Percentiles rank a stretch among this genome's conserved stretches.
phyloP scores from a whole-genome alignment of 306 rosid genomes.

The Hippophae rhamnoides region DNA sequence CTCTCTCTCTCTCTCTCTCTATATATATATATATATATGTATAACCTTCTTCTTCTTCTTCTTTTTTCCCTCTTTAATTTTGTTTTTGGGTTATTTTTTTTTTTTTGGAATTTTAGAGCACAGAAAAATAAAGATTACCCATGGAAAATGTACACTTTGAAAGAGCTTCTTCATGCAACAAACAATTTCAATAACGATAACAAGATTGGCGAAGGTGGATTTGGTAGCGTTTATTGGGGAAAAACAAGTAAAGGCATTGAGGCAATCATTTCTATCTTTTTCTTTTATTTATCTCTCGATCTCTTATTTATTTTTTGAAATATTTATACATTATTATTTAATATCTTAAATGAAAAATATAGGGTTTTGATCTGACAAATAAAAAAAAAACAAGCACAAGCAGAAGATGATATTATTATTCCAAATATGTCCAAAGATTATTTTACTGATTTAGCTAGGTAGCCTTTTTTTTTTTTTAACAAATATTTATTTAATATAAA shows the following conservation, averaged over 20 bases:
- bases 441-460: no score
- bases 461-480: no score
- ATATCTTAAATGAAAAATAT: no score
- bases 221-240: constrained; percentile 86
- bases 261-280: constrained; percentile 28
- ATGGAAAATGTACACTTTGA: constrained; percentile 73
- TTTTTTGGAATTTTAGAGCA: constrained; percentile 11
- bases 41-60: neutral
- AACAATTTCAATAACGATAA: constrained; percentile 66
- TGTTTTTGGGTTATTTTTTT: neutral
- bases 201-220: constrained; percentile 91
- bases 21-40: no score
- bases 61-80: neutral
- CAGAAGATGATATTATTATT: no score
- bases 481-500: neutral
- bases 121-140: constrained; percentile 46
- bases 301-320: no score
- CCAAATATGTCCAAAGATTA: no score
- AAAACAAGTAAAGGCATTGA: constrained; percentile 69
- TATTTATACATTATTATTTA: no score
- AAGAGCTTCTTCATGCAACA: constrained; percentile 83
- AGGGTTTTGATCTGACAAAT: no score
- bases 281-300: neutral
- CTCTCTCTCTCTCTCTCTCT: no score
- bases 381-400: no score